Conservation (phyloP, 2,329 filamentous ascomycete genomes). For the Nothopassalora personata region DNA sequence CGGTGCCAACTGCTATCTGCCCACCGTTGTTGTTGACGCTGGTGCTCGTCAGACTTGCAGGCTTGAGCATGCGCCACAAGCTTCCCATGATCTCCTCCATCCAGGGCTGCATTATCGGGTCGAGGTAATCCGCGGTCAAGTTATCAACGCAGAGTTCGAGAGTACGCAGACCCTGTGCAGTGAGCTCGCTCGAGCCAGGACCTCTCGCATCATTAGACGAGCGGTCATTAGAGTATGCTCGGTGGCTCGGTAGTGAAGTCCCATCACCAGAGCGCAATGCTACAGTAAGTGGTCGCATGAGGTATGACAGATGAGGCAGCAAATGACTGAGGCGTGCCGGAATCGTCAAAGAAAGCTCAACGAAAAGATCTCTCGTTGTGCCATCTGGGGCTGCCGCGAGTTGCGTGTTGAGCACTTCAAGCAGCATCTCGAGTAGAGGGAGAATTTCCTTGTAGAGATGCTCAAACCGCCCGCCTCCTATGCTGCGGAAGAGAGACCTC, state of each 20-base stretch:
- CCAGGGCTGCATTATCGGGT: conserved; percentile 98
- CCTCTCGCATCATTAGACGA: conserved; percentile 20
- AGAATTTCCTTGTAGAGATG: conserved; percentile 97
- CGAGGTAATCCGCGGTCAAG: conserved; percentile 91
- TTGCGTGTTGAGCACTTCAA: conserved; percentile 94
- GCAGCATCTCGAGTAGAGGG: conserved; percentile 89
- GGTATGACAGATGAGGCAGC: conserved; percentile 86
- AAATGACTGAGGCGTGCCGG: conserved; percentile 91
- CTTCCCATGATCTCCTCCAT: conserved; percentile 99
- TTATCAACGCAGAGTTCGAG: conserved; percentile 97
- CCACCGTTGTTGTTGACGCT: conserved; percentile 13
- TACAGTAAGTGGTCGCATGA: conserved; percentile 97
- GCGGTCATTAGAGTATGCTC: conserved; percentile 19
- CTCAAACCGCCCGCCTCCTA: conserved; percentile 95
- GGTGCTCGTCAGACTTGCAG: conserved; percentile 71
- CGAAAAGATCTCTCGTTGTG: conserved; percentile 87
- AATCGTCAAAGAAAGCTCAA: conserved; percentile 93
- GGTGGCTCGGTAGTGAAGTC: conserved; percentile 40
- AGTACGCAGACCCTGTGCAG: conserved; percentile 88
- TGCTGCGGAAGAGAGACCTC: conserved; percentile 88
- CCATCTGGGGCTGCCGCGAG: conserved; percentile 86
- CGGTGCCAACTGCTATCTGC: conserved; percentile 21
- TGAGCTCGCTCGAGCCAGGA: conserved; percentile 57
- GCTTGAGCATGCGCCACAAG: conserved; percentile 89
- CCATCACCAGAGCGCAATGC: conserved; percentile 70